A percentile compares a stretch with the other conserved stretches of the same genome.
These are phyloP conservation scores for Pichia terricola DNA, from an alignment of 1,139 yeast species.

Conservation along the genomic window DNA sequence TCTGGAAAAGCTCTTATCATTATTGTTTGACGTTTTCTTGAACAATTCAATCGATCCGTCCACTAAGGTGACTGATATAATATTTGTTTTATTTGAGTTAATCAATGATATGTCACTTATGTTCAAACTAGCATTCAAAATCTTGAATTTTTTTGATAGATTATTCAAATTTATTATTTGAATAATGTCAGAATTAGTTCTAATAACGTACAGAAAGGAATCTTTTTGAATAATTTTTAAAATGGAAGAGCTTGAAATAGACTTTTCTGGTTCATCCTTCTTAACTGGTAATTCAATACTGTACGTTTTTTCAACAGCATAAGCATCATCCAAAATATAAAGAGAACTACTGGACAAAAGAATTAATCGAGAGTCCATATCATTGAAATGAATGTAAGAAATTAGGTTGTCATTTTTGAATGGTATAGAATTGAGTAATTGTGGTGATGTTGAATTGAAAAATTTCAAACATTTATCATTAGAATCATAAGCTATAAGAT, in stretches of 20 bases:
- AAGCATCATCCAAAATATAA: constrained; percentile 12
- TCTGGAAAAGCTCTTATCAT: too few species aligned
- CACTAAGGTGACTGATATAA: constrained; percentile 25
- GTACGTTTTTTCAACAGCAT: too few species aligned
- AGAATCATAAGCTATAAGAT: constrained; percentile 15
- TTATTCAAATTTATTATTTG: constrained; percentile 4
- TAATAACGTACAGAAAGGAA: constrained; percentile 1
- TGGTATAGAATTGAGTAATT: constrained; percentile 13
- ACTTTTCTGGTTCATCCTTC: background rate
- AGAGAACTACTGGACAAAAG: constrained; percentile 22
- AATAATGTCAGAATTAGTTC: constrained; percentile 1
- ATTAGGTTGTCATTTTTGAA: constrained; percentile 18
- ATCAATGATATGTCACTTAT: constrained; percentile 7
- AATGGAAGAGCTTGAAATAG: too few species aligned
- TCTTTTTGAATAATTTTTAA: constrained; percentile 3
- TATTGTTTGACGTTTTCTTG: constrained; percentile 2
- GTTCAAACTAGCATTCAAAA: background rate
- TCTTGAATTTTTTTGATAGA: background rate
- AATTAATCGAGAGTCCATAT: constrained; percentile 7
- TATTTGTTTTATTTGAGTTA: background rate
- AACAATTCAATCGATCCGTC: constrained; percentile 30
- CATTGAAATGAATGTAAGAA: constrained; percentile 10
- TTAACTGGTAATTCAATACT: too few species aligned
- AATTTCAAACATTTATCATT: background rate
- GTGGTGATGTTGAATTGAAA: constrained; percentile 10